phyloP scores from a whole-genome alignment of 441 rosid species.

The Macaranga tanarius region DNA sequence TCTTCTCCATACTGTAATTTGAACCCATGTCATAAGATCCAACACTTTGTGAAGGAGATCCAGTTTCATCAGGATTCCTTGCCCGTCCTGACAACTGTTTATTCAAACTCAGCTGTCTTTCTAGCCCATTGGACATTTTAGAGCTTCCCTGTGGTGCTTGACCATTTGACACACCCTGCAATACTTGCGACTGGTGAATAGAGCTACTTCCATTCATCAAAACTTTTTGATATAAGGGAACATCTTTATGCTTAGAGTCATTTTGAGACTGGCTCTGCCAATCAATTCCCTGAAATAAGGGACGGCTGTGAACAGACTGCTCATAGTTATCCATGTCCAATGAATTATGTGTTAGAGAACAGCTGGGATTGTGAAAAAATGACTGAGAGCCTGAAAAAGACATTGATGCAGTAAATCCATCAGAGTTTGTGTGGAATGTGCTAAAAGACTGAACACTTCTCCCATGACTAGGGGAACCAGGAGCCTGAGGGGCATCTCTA shows the following conservation, averaged over 20 bases:
- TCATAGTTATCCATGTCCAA: conserved; percentile 66
- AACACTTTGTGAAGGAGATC: conserved; percentile 64
- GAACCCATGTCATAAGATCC: conserved; percentile 61
- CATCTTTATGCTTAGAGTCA: conserved; percentile 69
- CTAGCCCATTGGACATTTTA: conserved; percentile 56
- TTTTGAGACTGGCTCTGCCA: conserved; percentile 71
- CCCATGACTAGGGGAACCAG: conserved; percentile 77
- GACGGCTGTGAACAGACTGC: conserved; percentile 96
- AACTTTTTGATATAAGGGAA: conserved; percentile 56
- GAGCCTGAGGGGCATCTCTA: conserved; percentile 43
- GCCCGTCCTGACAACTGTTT: conserved; percentile 38
- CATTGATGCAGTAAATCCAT: conserved; percentile 88
- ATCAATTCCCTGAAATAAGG: conserved; percentile 83
- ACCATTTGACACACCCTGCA: conserved; percentile 46
- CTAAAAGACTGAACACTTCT: conserved; percentile 80
- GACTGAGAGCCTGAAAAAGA: conserved; percentile 96
- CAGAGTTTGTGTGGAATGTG: conserved; percentile 74
- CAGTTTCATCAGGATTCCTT: conserved; percentile 43
- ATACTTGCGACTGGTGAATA: conserved; percentile 49
- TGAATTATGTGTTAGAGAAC: conserved; percentile 84
- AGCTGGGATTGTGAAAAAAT: conserved; percentile 91
- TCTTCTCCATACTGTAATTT: conserved; percentile 61
- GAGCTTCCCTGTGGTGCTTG: conserved; percentile 57
- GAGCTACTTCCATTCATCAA: conserved; percentile 70
- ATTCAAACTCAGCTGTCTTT: conserved; percentile 70